Evolutionary conservation across 1,284 basidiomycete species (phyloP).

Genomic region (Boletellus deceptivus): DNA sequence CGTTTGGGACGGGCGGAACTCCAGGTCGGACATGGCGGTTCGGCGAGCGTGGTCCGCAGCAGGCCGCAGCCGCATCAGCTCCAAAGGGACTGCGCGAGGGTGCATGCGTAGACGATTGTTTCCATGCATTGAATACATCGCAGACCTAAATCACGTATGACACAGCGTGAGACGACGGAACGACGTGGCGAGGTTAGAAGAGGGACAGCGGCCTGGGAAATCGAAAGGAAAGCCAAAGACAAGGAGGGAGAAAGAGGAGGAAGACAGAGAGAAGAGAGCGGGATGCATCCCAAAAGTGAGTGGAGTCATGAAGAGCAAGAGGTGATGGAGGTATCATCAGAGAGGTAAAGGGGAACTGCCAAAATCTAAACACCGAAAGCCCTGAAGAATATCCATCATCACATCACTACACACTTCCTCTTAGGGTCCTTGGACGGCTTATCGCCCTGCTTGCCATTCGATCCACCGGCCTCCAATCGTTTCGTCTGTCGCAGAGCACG

Average conservation of each 20-base stretch:
- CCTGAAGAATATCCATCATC: conserved; percentile 64
- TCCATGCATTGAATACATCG: conserved; percentile 40
- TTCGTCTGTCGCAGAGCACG: conserved; percentile 77
- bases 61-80: conserved; percentile 7
- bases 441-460: conserved; percentile 33
- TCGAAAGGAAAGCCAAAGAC: conserved; percentile 14
- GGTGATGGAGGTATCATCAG: conserved; percentile 69
- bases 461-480: conserved; percentile 29
- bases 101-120: conserved; percentile 25
- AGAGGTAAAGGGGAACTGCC: conserved; percentile 50
- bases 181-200: conserved; percentile 35
- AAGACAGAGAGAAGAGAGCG: conserved; percentile 24
- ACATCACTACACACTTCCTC: conserved; percentile 76
- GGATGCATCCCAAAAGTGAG: conserved; percentile 29
- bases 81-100: not conserved
- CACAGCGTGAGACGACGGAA: conserved; percentile 38
- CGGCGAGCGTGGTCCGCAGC: conserved; percentile 15
- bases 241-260: not conserved
- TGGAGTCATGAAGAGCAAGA: conserved; percentile 33
- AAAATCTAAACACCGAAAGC: conserved; percentile 60
- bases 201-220: conserved; percentile 25
- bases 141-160: conserved; percentile 41
- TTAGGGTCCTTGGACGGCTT: conserved; percentile 42
- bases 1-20: conserved; percentile 40
- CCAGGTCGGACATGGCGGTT: conserved; percentile 16